phyloP scores from a whole-genome alignment of 2,329 filamentous ascomycete genomes.

The Phialophora macrospora region DNA sequence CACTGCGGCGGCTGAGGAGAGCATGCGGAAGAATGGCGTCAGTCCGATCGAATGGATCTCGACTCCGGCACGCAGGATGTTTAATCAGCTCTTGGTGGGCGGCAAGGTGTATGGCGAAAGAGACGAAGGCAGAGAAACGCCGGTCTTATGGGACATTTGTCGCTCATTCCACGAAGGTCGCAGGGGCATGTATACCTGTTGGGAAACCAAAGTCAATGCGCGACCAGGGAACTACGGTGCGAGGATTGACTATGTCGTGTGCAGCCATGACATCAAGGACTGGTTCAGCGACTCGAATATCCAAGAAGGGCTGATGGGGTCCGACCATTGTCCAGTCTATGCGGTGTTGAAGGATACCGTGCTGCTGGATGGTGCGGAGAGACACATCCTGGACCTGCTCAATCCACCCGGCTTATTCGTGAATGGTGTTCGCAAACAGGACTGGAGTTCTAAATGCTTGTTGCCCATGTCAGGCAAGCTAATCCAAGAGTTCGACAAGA shows the following conservation, averaged over 20 bases:
- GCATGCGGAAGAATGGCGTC: conserved; percentile 70
- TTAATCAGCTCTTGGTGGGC: conserved; percentile 82
- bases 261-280: conserved; percentile 76
- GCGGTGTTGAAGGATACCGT: conserved; percentile 72
- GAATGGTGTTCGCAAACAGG: conserved; percentile 64
- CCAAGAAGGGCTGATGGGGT: conserved; percentile 90
- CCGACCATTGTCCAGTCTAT: conserved; percentile 94
- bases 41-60: conserved; percentile 74
- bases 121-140: conserved; percentile 71
- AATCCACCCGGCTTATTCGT: conserved; percentile 76
- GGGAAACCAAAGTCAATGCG: conserved; percentile 94
- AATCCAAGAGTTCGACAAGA: conserved; percentile 75
- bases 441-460: conserved; percentile 70
- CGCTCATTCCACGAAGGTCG: conserved; percentile 79
- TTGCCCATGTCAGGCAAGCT: conserved; percentile 79
- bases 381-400: conserved; percentile 72
- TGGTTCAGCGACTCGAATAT: conserved; percentile 86
- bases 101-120: conserved; percentile 70
- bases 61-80: conserved; percentile 72
- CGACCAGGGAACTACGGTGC: conserved; percentile 92
- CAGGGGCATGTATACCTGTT: conserved; percentile 93
- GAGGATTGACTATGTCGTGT: conserved; percentile 86
- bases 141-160: conserved; percentile 81
- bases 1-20: conserved; percentile 73
- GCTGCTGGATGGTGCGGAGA: conserved; percentile 52